Evolutionary conservation across 2,329 filamentous ascomycete genomes (phyloP).

Genomic region (Pseudogymnoascus sp.): DNA sequence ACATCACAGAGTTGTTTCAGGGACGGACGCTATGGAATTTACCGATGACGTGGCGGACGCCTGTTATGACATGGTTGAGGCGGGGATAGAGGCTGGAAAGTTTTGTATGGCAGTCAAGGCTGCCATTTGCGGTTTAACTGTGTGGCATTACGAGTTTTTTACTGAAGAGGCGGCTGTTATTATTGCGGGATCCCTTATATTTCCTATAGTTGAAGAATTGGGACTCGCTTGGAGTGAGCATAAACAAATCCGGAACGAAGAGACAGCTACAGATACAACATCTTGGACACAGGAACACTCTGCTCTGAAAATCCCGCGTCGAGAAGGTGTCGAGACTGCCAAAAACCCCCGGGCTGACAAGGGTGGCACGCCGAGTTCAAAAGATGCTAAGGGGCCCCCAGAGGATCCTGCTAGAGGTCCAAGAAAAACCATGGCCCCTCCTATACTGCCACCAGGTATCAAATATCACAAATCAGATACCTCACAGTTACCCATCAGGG

Average conservation of each 20-base stretch:
- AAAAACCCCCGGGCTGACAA: no score
- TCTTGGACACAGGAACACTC: no score
- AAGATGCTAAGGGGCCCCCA: no score
- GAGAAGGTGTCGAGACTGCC: no score
- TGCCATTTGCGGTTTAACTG: background rate
- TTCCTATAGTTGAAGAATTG: background rate
- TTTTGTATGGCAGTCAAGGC: background rate
- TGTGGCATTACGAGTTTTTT: background rate
- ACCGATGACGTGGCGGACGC: background rate
- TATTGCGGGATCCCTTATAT: background rate
- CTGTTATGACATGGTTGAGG: background rate
- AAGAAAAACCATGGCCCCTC: no score
- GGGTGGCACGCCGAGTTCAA: no score
- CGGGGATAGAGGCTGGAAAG: background rate
- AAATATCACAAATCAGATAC: no score
- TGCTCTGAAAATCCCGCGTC: no score
- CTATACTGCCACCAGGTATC: no score
- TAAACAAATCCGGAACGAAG: background rate
- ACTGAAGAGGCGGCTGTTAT: background rate
- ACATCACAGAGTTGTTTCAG: background rate
- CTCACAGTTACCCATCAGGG: no score
- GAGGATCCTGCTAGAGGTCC: no score
- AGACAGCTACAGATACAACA: background rate
- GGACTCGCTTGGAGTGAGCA: background rate
- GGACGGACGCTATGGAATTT: background rate